Evolutionary conservation across 495 filamentous ascomycete genomes (phyloP).

Genomic region (Neurospora sp.): DNA sequence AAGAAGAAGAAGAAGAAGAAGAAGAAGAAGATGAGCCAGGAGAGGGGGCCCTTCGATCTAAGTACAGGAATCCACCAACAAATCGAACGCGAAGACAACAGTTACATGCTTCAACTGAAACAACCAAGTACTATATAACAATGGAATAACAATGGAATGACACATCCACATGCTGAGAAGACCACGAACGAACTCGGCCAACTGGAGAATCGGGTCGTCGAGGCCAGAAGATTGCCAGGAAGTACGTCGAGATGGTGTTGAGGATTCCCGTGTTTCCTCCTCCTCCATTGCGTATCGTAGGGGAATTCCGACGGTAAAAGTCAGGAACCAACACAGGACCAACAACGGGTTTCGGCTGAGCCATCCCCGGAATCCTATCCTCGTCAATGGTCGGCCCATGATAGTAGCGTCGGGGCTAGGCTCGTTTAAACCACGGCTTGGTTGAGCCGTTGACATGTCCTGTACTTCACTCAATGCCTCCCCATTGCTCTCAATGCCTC

Average conservation of each 20-base stretch:
- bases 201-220: neutral
- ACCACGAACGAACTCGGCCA: neutral
- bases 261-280: neutral
- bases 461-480: too few species aligned
- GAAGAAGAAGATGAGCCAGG: neutral
- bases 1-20: neutral
- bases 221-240: neutral
- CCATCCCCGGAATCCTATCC: too few species aligned
- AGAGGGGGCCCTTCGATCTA: neutral
- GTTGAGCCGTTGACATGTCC: too few species aligned
- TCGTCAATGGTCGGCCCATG: too few species aligned
- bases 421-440: too few species aligned
- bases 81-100: neutral
- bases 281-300: too few species aligned
- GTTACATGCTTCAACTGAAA: neutral
- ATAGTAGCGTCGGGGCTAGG: too few species aligned
- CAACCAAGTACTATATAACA: neutral
- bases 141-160: neutral
- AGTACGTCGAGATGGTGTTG: neutral
- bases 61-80: neutral
- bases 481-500: too few species aligned
- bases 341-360: too few species aligned
- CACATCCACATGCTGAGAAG: neutral
- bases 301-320: too few species aligned
- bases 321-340: too few species aligned